A percentile compares a stretch with the other conserved stretches of the same genome.
Evolutionary conservation across 2,329 filamentous ascomycete genomes (phyloP).

Genomic region (Lanzia echinophila): DNA sequence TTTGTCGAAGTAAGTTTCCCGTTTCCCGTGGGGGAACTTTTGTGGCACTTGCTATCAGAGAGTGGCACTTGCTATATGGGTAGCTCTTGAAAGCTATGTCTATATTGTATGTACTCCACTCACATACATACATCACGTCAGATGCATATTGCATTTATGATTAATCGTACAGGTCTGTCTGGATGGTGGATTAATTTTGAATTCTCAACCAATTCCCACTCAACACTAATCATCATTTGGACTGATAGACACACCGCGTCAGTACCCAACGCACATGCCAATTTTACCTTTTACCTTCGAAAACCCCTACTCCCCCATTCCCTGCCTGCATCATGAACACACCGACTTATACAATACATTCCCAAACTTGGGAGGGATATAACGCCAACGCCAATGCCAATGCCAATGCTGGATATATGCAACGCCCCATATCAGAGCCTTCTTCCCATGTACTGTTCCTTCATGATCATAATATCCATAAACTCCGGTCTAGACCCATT

Average conservation of each 20-base stretch:
- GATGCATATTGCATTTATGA: too few relatives aligned
- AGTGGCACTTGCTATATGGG: too few relatives aligned
- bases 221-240: background rate
- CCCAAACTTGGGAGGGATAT: slow-evolving; percentile 1
- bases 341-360: slow-evolving; percentile 1
- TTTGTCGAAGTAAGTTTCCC: too few relatives aligned
- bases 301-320: background rate
- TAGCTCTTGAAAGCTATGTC: too few relatives aligned
- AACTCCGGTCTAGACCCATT: background rate
- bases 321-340: background rate
- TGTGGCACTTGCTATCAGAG: too few relatives aligned
- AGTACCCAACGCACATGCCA: background rate
- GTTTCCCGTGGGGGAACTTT: too few relatives aligned
- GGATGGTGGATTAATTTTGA: too few relatives aligned
- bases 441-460: background rate
- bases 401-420: slow-evolving; percentile 1
- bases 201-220: background rate
- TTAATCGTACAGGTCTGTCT: too few relatives aligned
- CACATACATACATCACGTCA: too few relatives aligned
- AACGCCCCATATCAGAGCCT: background rate
- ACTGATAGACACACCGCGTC: background rate
- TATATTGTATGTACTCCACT: too few relatives aligned
- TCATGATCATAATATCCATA: background rate
- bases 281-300: background rate
- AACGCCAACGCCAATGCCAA: slow-evolving; percentile 7